Base-by-base conservation (phyloP, 176 grass and related monocot species). In the Avena sativa region DNA sequence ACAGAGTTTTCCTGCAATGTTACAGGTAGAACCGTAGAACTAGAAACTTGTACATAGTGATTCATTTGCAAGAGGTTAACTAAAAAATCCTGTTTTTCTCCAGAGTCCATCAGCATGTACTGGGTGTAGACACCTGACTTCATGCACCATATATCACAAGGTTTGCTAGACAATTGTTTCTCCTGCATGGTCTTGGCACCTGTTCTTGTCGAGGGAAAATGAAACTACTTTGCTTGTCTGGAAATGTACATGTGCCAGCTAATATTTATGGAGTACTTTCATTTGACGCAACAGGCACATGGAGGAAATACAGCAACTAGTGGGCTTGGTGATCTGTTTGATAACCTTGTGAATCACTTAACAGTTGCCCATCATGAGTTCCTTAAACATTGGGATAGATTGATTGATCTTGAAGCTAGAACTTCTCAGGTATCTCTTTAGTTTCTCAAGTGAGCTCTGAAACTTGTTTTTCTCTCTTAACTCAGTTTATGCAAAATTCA, bases 381-480 rank as follows among this genome's bases (percentile, higher is more conserved):
- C 85, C 96, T 98, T 81, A 98, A 94, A 87, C 92, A 94, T 62
- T 98, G 96, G 96, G 87, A 92, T 77, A 88, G 52, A 86, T 88
- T 96, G 79, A 91, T 98, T 85, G 93, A 98, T 88, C 87, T 98
- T 47, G 93, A 98, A 88, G 90, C 96, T 90, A 90, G 93, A 89
- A 70, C 13, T 86, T 94, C 92, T 84, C 86, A 95, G 96, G 96
- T 98, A 89, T 74, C 49, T 85, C 63, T 87, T 83, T 87, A 20
- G 15, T 89, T 89, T 86, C 48, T 84, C 25, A 68, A 75, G 14
- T 70, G 21, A 62, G 68, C 17, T 26, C 19, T 74, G 44, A 26
- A 83, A 74, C 34, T 56, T 78, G 36, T 51, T 13, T 78, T 48
- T 63, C 1, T 56, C 38, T 9, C 71, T 89, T 48, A 72, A 85